Evolutionary conservation across 1,139 yeast genomes (phyloP).

Genomic region (Zygosaccharomyces sapae): DNA sequence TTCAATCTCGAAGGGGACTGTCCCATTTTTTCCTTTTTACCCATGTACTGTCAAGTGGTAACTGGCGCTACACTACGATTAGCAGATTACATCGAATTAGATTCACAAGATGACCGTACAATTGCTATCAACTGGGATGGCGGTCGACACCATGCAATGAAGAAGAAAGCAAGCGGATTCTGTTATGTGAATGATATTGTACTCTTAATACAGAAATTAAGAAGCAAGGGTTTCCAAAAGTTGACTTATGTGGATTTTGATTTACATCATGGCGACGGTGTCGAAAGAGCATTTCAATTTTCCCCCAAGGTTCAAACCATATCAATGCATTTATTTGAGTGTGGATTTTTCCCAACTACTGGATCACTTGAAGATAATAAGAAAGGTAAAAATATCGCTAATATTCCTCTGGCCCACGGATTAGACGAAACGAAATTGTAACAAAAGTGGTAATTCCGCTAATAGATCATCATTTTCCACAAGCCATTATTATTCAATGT

Average conservation of each 20-base stretch:
- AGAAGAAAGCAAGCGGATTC: constrained; percentile 60
- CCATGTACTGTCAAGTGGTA: constrained; percentile 46
- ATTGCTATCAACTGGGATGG: constrained; percentile 73
- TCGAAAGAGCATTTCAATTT: constrained; percentile 57
- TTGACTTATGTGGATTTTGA: constrained; percentile 68
- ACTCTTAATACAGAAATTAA: constrained; percentile 47
- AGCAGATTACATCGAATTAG: constrained; percentile 37
- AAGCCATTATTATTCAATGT: constrained; percentile 57
- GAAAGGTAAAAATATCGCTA: constrained; percentile 41
- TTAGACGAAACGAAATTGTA: constrained; percentile 46
- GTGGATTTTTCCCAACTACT: constrained; percentile 73
- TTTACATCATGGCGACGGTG: constrained; percentile 79
- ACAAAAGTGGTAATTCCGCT: constrained; percentile 45
- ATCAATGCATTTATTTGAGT: constrained; percentile 59
- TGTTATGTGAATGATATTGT: constrained; percentile 71
- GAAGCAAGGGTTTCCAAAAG: constrained; percentile 43
- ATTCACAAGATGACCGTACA: constrained; percentile 16
- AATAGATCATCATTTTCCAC: constrained; percentile 43
- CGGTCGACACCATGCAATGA: constrained; percentile 69
- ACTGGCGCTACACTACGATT: constrained; percentile 60
- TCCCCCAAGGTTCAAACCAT: constrained; percentile 57
- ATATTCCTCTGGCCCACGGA: constrained; percentile 59
- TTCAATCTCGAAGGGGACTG: constrained; percentile 60
- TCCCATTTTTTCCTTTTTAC: constrained; percentile 53
- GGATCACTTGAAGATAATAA: constrained; percentile 45